A percentile compares a stretch with the other conserved stretches of the same genome.
Evolutionary conservation across 2,329 filamentous ascomycete species (phyloP).

Genomic region (Orbilia javanica): DNA sequence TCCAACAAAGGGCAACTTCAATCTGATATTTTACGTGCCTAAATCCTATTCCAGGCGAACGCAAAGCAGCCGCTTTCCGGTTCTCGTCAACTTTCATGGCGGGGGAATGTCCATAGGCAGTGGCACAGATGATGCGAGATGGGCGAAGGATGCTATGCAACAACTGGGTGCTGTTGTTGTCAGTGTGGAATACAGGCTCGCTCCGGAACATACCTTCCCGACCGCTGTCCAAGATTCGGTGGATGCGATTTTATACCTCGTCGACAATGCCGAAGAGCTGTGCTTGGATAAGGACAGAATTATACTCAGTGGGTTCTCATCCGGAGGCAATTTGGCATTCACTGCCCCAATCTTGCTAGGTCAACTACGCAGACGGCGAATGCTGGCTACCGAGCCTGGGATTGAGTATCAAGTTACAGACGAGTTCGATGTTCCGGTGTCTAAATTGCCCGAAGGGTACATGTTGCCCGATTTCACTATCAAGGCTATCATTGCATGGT

Average conservation of each 20-base stretch:
- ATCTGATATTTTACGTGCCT: conserved; percentile 54
- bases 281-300: conserved; percentile 72
- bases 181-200: conserved; percentile 76
- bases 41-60: conserved; percentile 46
- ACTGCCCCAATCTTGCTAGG: conserved; percentile 63
- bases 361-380: conserved; percentile 59
- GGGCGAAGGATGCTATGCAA: conserved; percentile 70
- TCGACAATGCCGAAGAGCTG: conserved; percentile 71
- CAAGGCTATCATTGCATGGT: conserved; percentile 72
- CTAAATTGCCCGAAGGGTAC: conserved; percentile 34
- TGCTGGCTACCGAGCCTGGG: not conserved
- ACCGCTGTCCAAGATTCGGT: conserved; percentile 75
- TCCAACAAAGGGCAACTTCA: conserved; percentile 50
- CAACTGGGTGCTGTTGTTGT: conserved; percentile 72
- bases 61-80: conserved; percentile 65
- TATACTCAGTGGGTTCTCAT: conserved; percentile 75
- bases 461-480: conserved; percentile 64
- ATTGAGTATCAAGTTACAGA: conserved; percentile 4
- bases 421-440: conserved; percentile 51
- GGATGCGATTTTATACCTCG: conserved; percentile 74
- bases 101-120: conserved; percentile 76
- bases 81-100: conserved; percentile 76
- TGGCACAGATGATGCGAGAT: conserved; percentile 74
- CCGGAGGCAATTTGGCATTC: conserved; percentile 69
- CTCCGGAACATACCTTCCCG: conserved; percentile 75